Conservation (phyloP, 176 grass and related monocot genomes). For the Raddia guianensis region DNA sequence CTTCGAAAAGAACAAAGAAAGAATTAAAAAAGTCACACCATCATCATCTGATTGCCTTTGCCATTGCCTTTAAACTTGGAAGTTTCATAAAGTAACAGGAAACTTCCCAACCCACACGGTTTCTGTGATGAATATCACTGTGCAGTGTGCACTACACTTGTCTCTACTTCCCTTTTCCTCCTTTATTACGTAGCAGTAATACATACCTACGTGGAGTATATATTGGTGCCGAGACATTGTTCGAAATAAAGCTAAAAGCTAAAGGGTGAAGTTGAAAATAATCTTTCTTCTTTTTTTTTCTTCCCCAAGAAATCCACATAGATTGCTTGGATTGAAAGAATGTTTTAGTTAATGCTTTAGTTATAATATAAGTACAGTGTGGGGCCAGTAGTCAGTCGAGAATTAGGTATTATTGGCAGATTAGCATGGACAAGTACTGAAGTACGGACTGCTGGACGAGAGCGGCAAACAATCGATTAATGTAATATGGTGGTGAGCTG, state of each 20-base stretch:
- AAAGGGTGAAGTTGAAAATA: neutral
- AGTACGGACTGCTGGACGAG: conserved; percentile 25
- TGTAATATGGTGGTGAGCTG: conserved; percentile 54
- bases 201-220: conserved; percentile 21
- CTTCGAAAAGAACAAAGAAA: neutral
- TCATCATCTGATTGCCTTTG: conserved; percentile 5
- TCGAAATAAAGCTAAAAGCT: neutral
- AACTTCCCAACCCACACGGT: conserved; percentile 36
- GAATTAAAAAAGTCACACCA: conserved; percentile 10
- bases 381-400: conserved; percentile 29
- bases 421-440: conserved; percentile 26
- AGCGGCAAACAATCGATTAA: conserved; percentile 18
- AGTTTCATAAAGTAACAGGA: conserved; percentile 35
- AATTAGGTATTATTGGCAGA: conserved; percentile 49
- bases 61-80: conserved; percentile 23
- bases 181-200: conserved; percentile 10
- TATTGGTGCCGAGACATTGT: neutral
- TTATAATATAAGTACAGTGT: conserved; percentile 36
- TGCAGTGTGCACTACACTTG: no score
- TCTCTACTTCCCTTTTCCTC: neutral
- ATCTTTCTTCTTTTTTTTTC: neutral
- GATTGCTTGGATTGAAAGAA: conserved; percentile 56
- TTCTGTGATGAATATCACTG: conserved; percentile 34
- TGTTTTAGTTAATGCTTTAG: conserved; percentile 34
- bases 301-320: conserved; percentile 6